Evolutionary conservation across 2,329 filamentous ascomycete species (phyloP).

Genomic region (Sporothrix dimorphospora): DNA sequence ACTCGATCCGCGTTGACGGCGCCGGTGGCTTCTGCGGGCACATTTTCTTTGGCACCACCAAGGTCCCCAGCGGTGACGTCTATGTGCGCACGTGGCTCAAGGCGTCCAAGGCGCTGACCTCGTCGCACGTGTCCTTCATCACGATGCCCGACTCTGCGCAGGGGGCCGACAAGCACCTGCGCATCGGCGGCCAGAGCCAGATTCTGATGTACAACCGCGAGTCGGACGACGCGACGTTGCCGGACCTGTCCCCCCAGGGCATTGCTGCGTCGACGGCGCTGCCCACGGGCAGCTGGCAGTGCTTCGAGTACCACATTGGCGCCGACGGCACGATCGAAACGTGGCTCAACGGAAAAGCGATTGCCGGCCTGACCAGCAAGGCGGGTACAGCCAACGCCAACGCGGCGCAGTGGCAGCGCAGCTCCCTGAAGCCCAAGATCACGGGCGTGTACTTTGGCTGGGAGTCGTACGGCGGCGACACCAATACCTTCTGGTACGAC

Average conservation of each 20-base stretch:
- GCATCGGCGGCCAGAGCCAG: conserved; percentile 62
- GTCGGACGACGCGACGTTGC: conserved; percentile 63
- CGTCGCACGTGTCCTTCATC: conserved; percentile 64
- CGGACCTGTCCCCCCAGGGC: conserved; percentile 62
- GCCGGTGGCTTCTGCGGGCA: conserved; percentile 61
- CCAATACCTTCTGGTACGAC: conserved; percentile 67
- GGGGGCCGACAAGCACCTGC: conserved; percentile 60
- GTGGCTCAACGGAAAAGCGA: conserved; percentile 58
- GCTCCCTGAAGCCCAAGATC: conserved; percentile 54
- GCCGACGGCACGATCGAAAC: conserved; percentile 63
- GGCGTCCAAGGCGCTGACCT: conserved; percentile 59
- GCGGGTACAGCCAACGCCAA: conserved; percentile 54
- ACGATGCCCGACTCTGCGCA: conserved; percentile 64
- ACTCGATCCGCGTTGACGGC: conserved; percentile 57
- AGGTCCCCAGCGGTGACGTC: conserved; percentile 59
- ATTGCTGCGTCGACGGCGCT: conserved; percentile 58
- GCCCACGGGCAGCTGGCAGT: conserved; percentile 56
- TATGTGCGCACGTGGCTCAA: conserved; percentile 47
- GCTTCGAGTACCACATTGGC: conserved; percentile 64
- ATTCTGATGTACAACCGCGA: conserved; percentile 69
- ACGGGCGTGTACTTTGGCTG: conserved; percentile 63
- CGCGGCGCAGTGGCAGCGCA: conserved; percentile 56
- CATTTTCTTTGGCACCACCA: conserved; percentile 63
- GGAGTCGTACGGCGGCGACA: conserved; percentile 64
- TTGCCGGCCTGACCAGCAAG: conserved; percentile 55